A percentile compares a stretch with the other conserved stretches of the same genome.
Evolutionary conservation across 768 basidiomycete species (phyloP).

Genomic region (Suillus subaureus): DNA sequence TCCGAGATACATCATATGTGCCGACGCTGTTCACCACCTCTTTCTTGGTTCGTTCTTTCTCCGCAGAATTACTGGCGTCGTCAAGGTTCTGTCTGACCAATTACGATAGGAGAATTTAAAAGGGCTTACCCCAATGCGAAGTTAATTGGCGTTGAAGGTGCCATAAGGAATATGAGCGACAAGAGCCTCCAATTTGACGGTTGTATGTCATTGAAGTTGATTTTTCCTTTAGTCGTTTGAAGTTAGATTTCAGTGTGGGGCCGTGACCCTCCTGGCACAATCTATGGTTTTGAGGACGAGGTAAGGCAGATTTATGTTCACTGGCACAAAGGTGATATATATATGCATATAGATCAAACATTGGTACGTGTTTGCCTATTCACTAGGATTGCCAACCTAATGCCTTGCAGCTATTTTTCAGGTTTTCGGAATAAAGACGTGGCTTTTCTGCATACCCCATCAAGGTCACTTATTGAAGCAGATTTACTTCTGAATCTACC

Average conservation of each 20-base stretch:
- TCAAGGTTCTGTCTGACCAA: constrained; percentile 28
- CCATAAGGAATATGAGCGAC: constrained; percentile 51
- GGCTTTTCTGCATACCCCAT: constrained; percentile 74
- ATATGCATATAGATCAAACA: constrained; percentile 45
- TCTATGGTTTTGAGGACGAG: constrained; percentile 81
- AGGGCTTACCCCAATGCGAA: constrained; percentile 72
- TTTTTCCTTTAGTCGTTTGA: neutral
- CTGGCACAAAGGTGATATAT: neutral
- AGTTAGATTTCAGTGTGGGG: constrained; percentile 50
- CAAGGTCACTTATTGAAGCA: constrained; percentile 75
- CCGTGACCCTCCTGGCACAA: constrained; percentile 58
- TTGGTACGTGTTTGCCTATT: constrained; percentile 37
- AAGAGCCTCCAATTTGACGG: constrained; percentile 63
- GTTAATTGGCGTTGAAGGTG: constrained; percentile 66
- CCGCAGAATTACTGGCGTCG: constrained; percentile 17
- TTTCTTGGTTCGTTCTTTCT: constrained; percentile 48
- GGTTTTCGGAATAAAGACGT: constrained; percentile 79
- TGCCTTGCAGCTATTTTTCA: constrained; percentile 58
- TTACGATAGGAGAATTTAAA: constrained; percentile 56
- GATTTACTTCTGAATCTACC: constrained; percentile 87
- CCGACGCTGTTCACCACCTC: constrained; percentile 60
- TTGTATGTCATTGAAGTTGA: constrained; percentile 40
- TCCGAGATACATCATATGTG: constrained; percentile 57
- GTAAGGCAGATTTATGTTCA: constrained; percentile 29
- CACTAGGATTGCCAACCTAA: neutral